Base-by-base conservation (phyloP, 352 stramenopile genomes). In the Saprolegnia parasitica region DNA sequence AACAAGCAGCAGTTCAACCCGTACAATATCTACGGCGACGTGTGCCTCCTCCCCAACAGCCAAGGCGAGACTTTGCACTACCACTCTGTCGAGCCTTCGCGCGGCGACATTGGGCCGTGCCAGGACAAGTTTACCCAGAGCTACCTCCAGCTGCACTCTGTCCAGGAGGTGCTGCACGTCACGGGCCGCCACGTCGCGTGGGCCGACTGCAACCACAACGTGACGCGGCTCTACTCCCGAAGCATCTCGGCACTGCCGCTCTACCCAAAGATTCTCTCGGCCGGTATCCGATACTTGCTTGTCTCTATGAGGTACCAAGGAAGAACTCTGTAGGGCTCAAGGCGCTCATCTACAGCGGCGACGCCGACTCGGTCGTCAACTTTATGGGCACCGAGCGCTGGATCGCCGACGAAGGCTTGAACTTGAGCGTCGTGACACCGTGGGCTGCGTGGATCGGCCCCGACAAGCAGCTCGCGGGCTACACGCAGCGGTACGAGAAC, bases 401-500 rank as follows among this genome's bases (percentile, higher is more conserved):
- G 84, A 87, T 91, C 50, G 80, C 82, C n/a, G 77, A 80, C 24
- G 65, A 90, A 50, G 55, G 63, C 45, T 77, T 92, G 40, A 90
- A 90, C 71, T 74, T 92, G 54, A 75, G 74, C 56, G 77, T 90
- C 47, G 80, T 72, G 0, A 76, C 80, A 54, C 85, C 85, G 62
- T 92, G 84, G 84, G 68, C 68, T 37, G 80, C 84, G 16, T 92
- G 84, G 84, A 90, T 90, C 56, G 83, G 83, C 21, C 81, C 83
- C 0, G 84, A 90, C 72, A 49, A 71, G 23, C 91, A 97, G 73
- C 79, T 97, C 68, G 91, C 81, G 10, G 91, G 91, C 18, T 92
- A 96, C 73, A 78, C 91, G 21, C 82, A 95, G 62, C 84, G 90
- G 71, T 97, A 88, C 73, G 74, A 96, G 0, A 86, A 83, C 4